Evolutionary conservation across 257 asterid species (phyloP), one percentile per base, ranked within the genome.

Genomic region (Dorcoceras hygrometricum): DNA sequence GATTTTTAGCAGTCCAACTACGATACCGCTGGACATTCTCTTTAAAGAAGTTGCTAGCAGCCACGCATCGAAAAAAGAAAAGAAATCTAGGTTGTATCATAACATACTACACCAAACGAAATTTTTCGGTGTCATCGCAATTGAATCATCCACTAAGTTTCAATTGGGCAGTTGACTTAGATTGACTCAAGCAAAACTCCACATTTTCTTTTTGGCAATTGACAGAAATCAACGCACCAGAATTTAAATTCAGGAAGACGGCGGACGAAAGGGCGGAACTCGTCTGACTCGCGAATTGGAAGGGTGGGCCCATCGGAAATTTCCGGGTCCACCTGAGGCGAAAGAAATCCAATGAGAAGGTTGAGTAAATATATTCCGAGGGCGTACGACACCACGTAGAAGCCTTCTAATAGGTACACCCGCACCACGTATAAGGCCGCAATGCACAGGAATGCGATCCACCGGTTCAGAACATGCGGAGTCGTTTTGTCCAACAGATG

Each of bases 181-280:
- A 10, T 9, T 36, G 2, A 36, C 48, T 11, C 48, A 3, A 36
- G 48, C 48, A 36, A 36, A 2, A 10, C 3, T 3, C 4, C n/a
- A n/a, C n/a, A 0, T 1, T 36, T 11, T 11, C 11, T 36, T 36
- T 2, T 10, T 26, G 31, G 31, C 59, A 74, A 29, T n/a, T 43
- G 48, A 34, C 8, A 9, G 6, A 28, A 60, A 65, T 22, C 65
- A 57, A 57, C 73, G 11, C 51, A 86, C 94, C 90, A 86, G 77
- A 84, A 84, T 70, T 73, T 82, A 34, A 80, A 84, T 70, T 86
- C 88, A 9, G 87, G 83, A 2, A 84, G 79, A 68, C 93, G 86
- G 63, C 87, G 84, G 28, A 80, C 86, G 56, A 86, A 83, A 14
- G 93, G 93, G 60, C 91, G 87, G 61, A 77, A 85, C 79, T 85